Percentiles rank a stretch among this genome's conserved stretches.
phyloP scores from a whole-genome alignment of 495 filamentous ascomycete genomes.

The Xylaria curta region DNA sequence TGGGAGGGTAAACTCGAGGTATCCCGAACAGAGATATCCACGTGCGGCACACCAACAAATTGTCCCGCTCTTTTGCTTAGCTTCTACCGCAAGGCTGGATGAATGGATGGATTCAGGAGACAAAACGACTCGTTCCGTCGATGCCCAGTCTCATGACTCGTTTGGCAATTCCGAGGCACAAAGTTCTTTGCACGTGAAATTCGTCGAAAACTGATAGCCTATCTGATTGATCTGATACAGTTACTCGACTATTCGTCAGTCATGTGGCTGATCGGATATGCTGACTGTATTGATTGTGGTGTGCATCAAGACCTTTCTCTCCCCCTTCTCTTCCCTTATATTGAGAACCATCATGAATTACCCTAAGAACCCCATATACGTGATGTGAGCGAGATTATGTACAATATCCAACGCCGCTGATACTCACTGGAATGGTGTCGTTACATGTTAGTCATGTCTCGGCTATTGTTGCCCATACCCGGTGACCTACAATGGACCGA shows the following conservation, averaged over 20 bases:
- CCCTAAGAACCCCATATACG: background rate
- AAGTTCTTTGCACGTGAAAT: background rate
- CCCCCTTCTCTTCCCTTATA: background rate
- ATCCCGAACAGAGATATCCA: background rate
- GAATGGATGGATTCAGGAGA: background rate
- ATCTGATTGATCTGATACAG: background rate
- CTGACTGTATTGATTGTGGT: background rate
- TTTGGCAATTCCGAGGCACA: background rate
- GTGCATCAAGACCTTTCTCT: background rate
- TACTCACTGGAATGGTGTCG: background rate
- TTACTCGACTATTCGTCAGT: background rate
- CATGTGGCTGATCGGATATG: background rate
- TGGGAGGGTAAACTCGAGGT: background rate
- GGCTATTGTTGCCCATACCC: background rate
- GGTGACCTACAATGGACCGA: too few relatives aligned
- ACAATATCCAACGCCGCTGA: background rate
- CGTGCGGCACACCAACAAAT: slow-evolving; percentile 16
- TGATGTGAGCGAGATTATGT: background rate
- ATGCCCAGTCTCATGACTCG: slow-evolving; percentile 6
- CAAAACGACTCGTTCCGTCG: background rate
- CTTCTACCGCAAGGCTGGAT: slow-evolving; percentile 1
- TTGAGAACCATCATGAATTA: background rate
- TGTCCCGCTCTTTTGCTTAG: background rate
- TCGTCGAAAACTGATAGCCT: background rate
- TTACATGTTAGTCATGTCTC: background rate